These are phyloP conservation scores for Singerocomus inundabilis DNA, from an alignment of 1,284 basidiomycete genomes.

Conservation along the genomic window DNA sequence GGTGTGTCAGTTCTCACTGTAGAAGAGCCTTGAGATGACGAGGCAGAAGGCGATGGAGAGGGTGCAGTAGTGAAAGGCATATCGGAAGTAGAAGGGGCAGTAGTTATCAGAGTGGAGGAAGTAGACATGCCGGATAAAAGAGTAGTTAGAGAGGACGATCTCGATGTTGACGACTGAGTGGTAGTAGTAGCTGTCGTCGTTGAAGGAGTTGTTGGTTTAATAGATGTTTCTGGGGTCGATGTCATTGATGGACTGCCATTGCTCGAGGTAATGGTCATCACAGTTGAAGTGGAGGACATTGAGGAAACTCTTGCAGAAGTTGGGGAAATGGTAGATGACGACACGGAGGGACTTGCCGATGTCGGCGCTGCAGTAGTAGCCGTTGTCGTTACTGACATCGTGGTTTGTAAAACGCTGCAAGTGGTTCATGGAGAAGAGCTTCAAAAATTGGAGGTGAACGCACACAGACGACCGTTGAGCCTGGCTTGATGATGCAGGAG, in stretches of 20 bases:
- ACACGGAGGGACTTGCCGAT: conserved; percentile 5
- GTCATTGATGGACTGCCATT: conserved; percentile 5
- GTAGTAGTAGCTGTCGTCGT: conserved; percentile 7
- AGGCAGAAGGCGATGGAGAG: conserved; percentile 16
- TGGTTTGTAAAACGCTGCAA: conserved; percentile 13
- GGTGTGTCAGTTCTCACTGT: conserved; percentile 17
- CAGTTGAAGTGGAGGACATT: conserved; percentile 1
- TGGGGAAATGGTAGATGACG: conserved; percentile 6
- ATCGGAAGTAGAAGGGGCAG: conserved; percentile 1
- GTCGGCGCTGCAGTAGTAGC: conserved; percentile 3
- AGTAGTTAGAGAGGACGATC: conserved; percentile 8
- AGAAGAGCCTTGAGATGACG: conserved; percentile 19
- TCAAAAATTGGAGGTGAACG: conserved; percentile 17
- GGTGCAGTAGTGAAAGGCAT: conserved; percentile 10
- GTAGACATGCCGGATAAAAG: conserved; percentile 1
- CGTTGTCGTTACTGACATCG: conserved; percentile 16
- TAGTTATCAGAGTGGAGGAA: conserved; percentile 6
- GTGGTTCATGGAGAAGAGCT: conserved; percentile 13
- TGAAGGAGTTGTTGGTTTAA: conserved; percentile 10
- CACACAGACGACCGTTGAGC: conserved; percentile 20
- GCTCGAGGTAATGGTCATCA: conserved; percentile 8
- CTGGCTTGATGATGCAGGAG: conserved; percentile 10
- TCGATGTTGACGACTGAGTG: conserved; percentile 4
- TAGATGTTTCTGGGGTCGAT: conserved; percentile 6
- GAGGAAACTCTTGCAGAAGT: conserved; percentile 8